Evolutionary conservation across 2,329 filamentous ascomycete species (phyloP), one percentile per base, ranked within the genome.

Genomic region (Leptographium procerum): DNA sequence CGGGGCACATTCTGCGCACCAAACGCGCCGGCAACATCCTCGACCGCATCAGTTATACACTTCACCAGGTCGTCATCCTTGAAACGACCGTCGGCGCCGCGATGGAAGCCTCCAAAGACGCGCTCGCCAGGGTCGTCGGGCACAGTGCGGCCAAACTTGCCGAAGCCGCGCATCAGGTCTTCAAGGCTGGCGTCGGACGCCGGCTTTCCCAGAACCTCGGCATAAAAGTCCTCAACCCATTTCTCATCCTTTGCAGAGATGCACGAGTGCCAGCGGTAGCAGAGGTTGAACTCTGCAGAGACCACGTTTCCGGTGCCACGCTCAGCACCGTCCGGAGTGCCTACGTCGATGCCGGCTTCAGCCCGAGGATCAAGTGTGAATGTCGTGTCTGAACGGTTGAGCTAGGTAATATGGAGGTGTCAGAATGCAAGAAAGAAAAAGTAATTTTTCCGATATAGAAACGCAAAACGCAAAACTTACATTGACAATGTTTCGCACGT

Each of bases 241-340:
- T 84, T 78, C 66, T 94, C 89, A 65, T 95, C 90, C 62, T 82
- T 84, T 59, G 83, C 80, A 1, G 75, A 82, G 64, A 94, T 88
- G 64, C 86, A 85, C 3, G 88, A 89, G 73, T 95, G 89, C 89
- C 89, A 95, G 62, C 89, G 80, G 70, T 95, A 95, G 64, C 88
- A 87, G 11, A 95, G 77, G 67, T 94, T 95, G 77, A 95, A 95
- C 73, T 95, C 90, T 4, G 87, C 88, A 0, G 88, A 92, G 6
- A 92, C 88, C 63, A 87, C 84, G 66, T 94, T 95, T 55, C 90
- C 90, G 0, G 87, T 82, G 48, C 88, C 90, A 28, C 84, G 78
- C 51, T 88, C 83, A 0, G 86, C 81, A 0, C 82, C 80, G 2
- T 79, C 70, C 34, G 77, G 76, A 10, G 77, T 84, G 62, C 76